Evolutionary conservation across 1,284 basidiomycete species (phyloP).

Genomic region (Cystobasidiaceae sp.): DNA sequence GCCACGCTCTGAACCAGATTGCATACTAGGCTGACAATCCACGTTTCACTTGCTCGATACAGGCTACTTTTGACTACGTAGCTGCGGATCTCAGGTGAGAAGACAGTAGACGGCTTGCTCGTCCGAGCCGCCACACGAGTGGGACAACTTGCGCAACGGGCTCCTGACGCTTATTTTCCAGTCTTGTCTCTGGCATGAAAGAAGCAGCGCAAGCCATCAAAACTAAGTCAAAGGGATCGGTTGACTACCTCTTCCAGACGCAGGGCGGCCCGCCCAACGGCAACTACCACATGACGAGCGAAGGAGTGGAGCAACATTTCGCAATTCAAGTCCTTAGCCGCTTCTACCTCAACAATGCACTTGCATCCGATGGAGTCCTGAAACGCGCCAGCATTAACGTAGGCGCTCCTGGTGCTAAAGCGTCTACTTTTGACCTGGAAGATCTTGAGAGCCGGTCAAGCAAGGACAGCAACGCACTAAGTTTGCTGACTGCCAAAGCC

Average conservation of each 20-base stretch:
- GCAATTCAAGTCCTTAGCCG: conserved; percentile 47
- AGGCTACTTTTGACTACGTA: conserved; percentile 46
- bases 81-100: conserved; percentile 44
- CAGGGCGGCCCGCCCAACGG: conserved; percentile 43
- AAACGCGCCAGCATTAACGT: conserved; percentile 43
- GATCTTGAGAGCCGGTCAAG: conserved; percentile 39
- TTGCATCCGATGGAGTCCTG: conserved; percentile 43
- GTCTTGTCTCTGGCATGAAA: conserved; percentile 40
- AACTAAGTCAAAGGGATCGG: conserved; percentile 37
- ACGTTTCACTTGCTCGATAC: no score
- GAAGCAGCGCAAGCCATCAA: conserved; percentile 39
- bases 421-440: conserved; percentile 38
- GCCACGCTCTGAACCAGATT: no score
- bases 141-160: not conserved
- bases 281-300: conserved; percentile 29
- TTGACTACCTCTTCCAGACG: conserved; percentile 47
- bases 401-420: conserved; percentile 42
- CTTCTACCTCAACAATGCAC: conserved; percentile 44
- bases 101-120: no score
- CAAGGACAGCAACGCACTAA: conserved; percentile 5
- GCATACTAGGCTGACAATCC: not conserved
- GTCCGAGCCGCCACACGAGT: not conserved
- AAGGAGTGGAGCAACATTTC: conserved; percentile 44
- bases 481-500: conserved; percentile 5
- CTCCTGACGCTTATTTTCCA: not conserved